Base-by-base conservation (phyloP, 768 basidiomycete genomes). In the Podaxis sp. region DNA sequence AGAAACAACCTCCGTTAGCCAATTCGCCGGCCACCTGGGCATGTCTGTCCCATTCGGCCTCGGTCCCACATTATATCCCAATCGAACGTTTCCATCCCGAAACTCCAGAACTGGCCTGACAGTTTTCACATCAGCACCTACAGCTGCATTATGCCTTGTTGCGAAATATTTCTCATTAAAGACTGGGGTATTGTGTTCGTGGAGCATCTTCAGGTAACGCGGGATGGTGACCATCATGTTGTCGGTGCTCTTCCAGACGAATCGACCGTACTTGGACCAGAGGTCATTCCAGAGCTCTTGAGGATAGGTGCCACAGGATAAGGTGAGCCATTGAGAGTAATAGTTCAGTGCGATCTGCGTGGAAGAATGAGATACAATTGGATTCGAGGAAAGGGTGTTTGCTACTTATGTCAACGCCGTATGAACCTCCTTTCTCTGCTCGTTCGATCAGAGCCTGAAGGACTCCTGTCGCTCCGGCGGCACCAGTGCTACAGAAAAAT, bases 271-370 rank as follows among this genome's bases (percentile, higher is more conserved):
- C 2, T 36, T 21, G 6, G 62, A 21, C 68, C 67, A 65, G 25
- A 71, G 32, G 3, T 58, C 50, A 7, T 66, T 59, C 70, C 70
- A 69, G 14, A 68, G 54, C 5, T 68, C 55, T 11, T 42, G 40
- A 14, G 68, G 62, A 58, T 71, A 71, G 10, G 58, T 62, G 9
- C 63, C 63, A 35, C 61, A 63, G 25, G 63, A 57, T 37, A 58
- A 63, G 52, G 62, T 53, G 46, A 71, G 67, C 70, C 70, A 71
- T 62, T 67, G 68, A 14, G 64, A 66, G 60, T 69, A 71, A 54
- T 71, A 69, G 50, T 70, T 70, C 27, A 70, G 44, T 5, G 69
- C 67, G 37, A 63, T 55, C 67, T 68, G 54, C n/a, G 28, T 7
- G 6, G 28, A 7, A 7, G 28, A 47, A 28, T 5, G 23, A 18